Evolutionary conservation across 2,329 filamentous ascomycete genomes (phyloP), one percentile per base, ranked within the genome.

Genomic region (Paecilomyces sp.): DNA sequence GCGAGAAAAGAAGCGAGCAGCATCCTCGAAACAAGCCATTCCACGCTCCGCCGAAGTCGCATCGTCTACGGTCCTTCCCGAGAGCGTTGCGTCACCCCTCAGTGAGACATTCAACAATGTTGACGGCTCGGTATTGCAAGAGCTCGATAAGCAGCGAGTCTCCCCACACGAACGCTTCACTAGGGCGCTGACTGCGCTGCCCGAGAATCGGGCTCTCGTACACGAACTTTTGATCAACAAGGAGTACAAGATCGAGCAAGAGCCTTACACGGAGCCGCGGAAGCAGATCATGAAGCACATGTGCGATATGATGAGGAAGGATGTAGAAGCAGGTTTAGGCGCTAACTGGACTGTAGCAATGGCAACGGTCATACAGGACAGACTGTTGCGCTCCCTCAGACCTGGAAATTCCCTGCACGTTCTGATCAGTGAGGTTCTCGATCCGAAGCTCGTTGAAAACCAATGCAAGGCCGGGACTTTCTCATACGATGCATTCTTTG

Each of bases 221-320:
- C 85, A 88, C 68, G 85, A 88, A 68, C 77, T 88, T 13, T 81
- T 84, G 5, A 83, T 88, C 61, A 84, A 87, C 67, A 85, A 84
- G 62, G 83, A 85, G 59, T 88, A 81, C 66, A 83, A 82, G 61
- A 82, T 88, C 33, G 83, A 87, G 30, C 74, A 79, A 61, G 68
- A 68, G 7, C 73, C 76, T 24, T 79, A 71, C 75, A 81, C 67
- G 66, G 81, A 70, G 71, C 82, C 67, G 67, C 80, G 85, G 25
- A 81, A 82, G 61, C 78, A 80, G 36, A 74, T 88, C 53, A 86
- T 87, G 71, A 78, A 83, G 56, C 79, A 80, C 64, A 80, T 86
- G 64, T 87, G 83, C 66, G 79, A 80, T 56, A 79, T 78, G 65
- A 86, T 86, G 84, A 81, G 81, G 61, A 75, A 69, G 59, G 84